Evolutionary conservation across 2,329 filamentous ascomycete genomes (phyloP), one percentile per base, ranked within the genome.

Genomic region (Pseudocercospora cruenta): DNA sequence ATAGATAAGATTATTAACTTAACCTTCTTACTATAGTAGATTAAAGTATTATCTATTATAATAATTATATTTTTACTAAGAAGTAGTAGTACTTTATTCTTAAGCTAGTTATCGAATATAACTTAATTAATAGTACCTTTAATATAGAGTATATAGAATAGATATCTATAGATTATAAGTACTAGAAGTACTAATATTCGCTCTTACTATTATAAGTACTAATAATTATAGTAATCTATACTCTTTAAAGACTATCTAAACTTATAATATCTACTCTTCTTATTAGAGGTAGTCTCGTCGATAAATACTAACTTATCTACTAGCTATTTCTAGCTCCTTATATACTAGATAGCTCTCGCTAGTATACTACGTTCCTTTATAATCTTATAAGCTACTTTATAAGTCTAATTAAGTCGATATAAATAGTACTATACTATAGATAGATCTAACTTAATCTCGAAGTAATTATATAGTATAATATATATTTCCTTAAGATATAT

Each of bases 41-140:
- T 61, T 2, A 7, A 49, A 9, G 58, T 22, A 9, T 61, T 61
- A 36, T 61, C 58, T 61, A 61, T 61, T 28, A 61, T 31, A 51
- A 61, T 10, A 6, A 61, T 61, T 36, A 57, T 57, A 10, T 45
- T 19, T 16, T 49, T 5, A 9, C 24, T 21, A 21, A 61, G 14
- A 28, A 28, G 24, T 12, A 14, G 58, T 28, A 61, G 26, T 24
- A 61, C 43, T n/a, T 49, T 19, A 61, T 61, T 33, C 16, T 49
- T 22, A 3, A 60, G 43, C 58, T 60, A 60, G 26, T 33, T 7
- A 14, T 49, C 19, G 19, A 61, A 49, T 12, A 12, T 49, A 22
- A 49, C 43, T 53, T 24, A 28, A 5, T 61, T 36, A 31, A 61
- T 21, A 2, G 43, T 16, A 4, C 58, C 58, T 21, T 61, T 36